Evolutionary conservation across 2,329 filamentous ascomycete species (phyloP), one percentile per base, ranked within the genome.

Genomic region (Pseudogymnoascus sp.): DNA sequence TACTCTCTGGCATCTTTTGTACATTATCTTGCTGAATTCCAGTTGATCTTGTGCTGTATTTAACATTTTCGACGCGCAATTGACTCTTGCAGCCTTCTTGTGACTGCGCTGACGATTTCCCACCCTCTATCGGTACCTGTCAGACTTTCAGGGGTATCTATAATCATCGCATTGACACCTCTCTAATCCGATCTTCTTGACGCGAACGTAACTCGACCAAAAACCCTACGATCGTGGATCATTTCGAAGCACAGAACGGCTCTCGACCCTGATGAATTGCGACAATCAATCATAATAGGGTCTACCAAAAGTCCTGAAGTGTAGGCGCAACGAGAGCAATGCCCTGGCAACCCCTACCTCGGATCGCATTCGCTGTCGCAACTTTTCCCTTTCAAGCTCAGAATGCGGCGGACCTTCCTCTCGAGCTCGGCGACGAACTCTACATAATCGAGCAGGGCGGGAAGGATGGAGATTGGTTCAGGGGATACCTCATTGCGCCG

Each of bases 371-470:
- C 81, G 95, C 93, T 70, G 90, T 99, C 76, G 94, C 93, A 80
- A 92, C 88, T 68, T 96, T 92, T 75, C 94, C 94, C 38, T 99
- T 99, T 78, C 83, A 89, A 70, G 90, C 94, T 64, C 88, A 90
- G 64, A 88, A 88, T 67, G 86, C 92, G 61, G 90, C 92, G 74
- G 94, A 99, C 76, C 86, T 99, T 17, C 94, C 95, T 8, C 88
- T 99, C 74, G 92, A 99, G 76, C 91, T 99, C 66, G 94, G 94
- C 74, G 94, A 99, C 82, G 94, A 99, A 77, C 81, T 99, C 67
- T 99, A 99, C 78, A 95, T 99, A 68, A 97, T 99, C 73, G 93
- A 97, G 77, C 91, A 97, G 77, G 95, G 93, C 39, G 89, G 91
- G 21, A 76, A 74, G 38, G 86, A 96, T 76, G 90, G 89, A 70